Conservation (phyloP, 1,284 basidiomycete genomes). For the Mycena sp. region DNA sequence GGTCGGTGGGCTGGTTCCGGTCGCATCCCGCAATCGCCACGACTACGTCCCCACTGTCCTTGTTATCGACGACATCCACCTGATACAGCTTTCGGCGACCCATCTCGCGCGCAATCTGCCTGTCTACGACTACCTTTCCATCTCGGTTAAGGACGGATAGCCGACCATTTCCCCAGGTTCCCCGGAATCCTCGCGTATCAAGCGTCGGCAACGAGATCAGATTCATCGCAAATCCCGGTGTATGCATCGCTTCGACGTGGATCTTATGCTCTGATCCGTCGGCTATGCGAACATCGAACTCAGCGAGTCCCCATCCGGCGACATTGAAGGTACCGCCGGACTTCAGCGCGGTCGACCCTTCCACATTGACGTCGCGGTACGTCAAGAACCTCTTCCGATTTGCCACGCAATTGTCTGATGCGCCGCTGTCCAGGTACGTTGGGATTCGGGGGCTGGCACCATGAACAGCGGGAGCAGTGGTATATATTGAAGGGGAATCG, state of each 20-base stretch:
- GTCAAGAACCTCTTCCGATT: not conserved
- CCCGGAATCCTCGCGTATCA: not conserved
- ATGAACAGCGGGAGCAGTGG: not conserved
- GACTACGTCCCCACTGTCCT: slow-evolving; percentile 5
- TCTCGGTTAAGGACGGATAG: not conserved
- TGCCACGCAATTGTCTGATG: slow-evolving; percentile 6
- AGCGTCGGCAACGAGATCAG: not conserved
- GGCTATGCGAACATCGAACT: not conserved
- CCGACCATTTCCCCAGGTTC: not conserved
- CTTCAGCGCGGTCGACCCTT: not conserved
- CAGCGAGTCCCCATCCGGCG: not conserved
- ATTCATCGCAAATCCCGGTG: slow-evolving; percentile 16
- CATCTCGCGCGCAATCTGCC: not conserved
- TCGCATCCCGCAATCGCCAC: slow-evolving; percentile 20
- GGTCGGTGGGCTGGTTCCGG: slow-evolving; percentile 22
- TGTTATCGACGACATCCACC: not conserved
- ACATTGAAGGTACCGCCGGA: not conserved
- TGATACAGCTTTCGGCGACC: not conserved
- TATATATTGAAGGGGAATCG: not conserved
- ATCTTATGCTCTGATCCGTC: slow-evolving; percentile 1
- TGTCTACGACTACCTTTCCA: not conserved
- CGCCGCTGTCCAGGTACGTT: slow-evolving; percentile 3
- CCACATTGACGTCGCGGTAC: not conserved
- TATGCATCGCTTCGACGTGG: not conserved
- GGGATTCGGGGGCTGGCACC: not conserved